Conservation (phyloP, 805 yeast genomes). For the Zygotorulaspora sp. region DNA sequence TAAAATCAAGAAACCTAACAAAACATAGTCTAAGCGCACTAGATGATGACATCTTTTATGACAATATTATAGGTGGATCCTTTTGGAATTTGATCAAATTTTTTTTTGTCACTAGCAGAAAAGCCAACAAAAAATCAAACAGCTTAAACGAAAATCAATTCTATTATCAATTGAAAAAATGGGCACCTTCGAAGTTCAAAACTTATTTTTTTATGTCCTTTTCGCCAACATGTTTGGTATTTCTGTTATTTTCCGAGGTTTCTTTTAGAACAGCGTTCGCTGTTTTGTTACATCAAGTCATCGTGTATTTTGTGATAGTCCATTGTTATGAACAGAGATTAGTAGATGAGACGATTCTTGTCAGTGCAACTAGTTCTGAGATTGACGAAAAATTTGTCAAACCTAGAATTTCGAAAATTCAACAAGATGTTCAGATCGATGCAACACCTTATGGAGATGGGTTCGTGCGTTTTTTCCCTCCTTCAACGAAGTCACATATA, state of each 20-base stretch:
- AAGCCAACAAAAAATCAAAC: conserved; percentile 7
- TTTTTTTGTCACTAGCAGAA: conserved; percentile 10
- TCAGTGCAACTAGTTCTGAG: conserved; percentile 58
- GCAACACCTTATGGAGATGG: conserved; percentile 41
- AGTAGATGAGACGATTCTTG: conserved; percentile 56
- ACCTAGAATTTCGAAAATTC: conserved; percentile 48
- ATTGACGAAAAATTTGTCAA: conserved; percentile 57
- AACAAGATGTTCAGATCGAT: conserved; percentile 59
- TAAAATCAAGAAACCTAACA: conserved; percentile 20
- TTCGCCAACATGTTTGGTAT: conserved; percentile 52
- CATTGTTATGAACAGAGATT: conserved; percentile 44
- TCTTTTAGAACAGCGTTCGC: conserved; percentile 38
- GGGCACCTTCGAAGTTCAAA: conserved; percentile 63
- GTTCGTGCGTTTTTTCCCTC: conserved; percentile 30
- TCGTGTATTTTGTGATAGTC: conserved; percentile 40
- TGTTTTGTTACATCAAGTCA: conserved; percentile 36
- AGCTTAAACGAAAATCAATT: conserved; percentile 27
- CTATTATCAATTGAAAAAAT: conserved; percentile 55
- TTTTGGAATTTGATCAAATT: conserved; percentile 23
- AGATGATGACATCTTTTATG: conserved; percentile 16
- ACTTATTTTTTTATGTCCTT: conserved; percentile 48
- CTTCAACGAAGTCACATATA: conserved; percentile 34
- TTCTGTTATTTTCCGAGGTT: conserved; percentile 39
- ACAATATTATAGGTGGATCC: conserved; percentile 20
- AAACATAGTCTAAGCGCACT: conserved; percentile 20